A percentile compares a stretch with the other conserved stretches of the same genome.
These are phyloP conservation scores for Plantago coronopus DNA, from an alignment of 305 asterid species.

Conservation along the genomic window DNA sequence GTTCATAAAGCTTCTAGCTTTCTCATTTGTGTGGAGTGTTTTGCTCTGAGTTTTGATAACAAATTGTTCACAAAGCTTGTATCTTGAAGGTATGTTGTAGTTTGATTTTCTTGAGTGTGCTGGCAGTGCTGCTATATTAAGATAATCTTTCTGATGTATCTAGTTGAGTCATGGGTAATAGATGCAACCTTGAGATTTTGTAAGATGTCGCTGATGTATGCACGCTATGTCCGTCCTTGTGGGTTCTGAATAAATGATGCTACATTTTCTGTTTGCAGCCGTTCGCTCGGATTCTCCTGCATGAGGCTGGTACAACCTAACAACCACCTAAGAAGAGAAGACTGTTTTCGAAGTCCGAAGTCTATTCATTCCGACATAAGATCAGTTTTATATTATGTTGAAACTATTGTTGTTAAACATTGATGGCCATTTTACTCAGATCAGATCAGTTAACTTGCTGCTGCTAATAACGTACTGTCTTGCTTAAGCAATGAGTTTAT, in stretches of 20 bases:
- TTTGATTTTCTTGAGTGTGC: background rate
- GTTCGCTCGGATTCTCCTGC: slow-evolving; percentile 54
- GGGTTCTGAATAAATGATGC: background rate
- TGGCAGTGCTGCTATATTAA: too few relatives aligned
- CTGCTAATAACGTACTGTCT: slow-evolving; percentile 1
- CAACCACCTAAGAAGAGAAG: too few relatives aligned
- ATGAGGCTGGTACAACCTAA: slow-evolving; percentile 37
- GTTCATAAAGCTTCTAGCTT: too few relatives aligned
- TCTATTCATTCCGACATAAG: slow-evolving; percentile 20
- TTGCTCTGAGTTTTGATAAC: too few relatives aligned
- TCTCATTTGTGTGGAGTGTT: too few relatives aligned
- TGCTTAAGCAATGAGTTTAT: too few relatives aligned
- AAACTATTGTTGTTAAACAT: slow-evolving; percentile 19
- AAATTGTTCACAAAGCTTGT: too few relatives aligned
- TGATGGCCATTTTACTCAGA: slow-evolving; percentile 26
- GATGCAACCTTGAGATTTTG: too few relatives aligned
- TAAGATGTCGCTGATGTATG: too few relatives aligned
- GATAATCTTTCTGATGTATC: too few relatives aligned
- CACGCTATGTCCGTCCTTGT: background rate
- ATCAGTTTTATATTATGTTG: slow-evolving; percentile 19
- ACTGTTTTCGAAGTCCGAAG: slow-evolving; percentile 13
- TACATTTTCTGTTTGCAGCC: slow-evolving; percentile 47
- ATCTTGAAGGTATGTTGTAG: too few relatives aligned
- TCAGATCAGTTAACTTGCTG: slow-evolving; percentile 21
- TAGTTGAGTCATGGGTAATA: too few relatives aligned